These are phyloP conservation scores for Rhodotorula mucilaginosa DNA, from an alignment of 1,284 basidiomycete species.

Conservation along the genomic window DNA sequence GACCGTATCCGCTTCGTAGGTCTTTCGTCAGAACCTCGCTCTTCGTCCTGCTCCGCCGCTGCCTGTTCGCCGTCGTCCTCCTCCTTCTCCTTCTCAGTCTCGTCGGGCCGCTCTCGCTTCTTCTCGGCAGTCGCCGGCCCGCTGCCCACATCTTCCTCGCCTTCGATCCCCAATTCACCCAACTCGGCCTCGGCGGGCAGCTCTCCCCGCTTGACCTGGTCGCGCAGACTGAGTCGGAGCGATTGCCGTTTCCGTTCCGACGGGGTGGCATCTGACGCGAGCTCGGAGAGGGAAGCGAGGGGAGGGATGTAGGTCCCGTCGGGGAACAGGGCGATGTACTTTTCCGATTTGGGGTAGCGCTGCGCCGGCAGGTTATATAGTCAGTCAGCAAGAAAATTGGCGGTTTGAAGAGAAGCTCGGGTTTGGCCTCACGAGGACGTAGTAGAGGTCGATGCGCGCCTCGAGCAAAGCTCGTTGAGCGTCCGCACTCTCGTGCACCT, in stretches of 20 bases:
- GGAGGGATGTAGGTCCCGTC: constrained; percentile 34
- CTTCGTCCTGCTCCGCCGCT: neutral
- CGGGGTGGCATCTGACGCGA: neutral
- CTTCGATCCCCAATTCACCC: constrained; percentile 38
- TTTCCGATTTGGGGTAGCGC: constrained; percentile 35
- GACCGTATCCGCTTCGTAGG: neutral
- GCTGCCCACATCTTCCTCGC: constrained; percentile 29
- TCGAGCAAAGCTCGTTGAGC: constrained; percentile 12
- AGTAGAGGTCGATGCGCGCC: constrained; percentile 34
- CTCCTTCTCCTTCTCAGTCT: constrained; percentile 1
- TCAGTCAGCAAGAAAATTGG: neutral
- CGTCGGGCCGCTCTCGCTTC: constrained; percentile 1
- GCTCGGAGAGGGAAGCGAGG: constrained; percentile 6
- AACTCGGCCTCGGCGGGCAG: constrained; percentile 19
- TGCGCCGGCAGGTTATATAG: neutral
- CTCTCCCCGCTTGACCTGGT: constrained; percentile 10
- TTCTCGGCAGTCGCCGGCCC: neutral
- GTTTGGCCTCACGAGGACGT: constrained; percentile 32
- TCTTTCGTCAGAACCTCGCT: neutral
- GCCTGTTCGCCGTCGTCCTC: neutral
- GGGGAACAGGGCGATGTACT: constrained; percentile 41
- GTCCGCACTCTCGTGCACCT: neutral
- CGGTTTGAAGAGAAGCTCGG: neutral
- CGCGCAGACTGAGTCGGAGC: constrained; percentile 11
- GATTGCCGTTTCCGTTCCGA: constrained; percentile 13